A percentile compares a stretch with the other conserved stretches of the same genome.
Conservation (phyloP, 2,329 filamentous ascomycete species). For the Arthrobotrys musiformis region DNA sequence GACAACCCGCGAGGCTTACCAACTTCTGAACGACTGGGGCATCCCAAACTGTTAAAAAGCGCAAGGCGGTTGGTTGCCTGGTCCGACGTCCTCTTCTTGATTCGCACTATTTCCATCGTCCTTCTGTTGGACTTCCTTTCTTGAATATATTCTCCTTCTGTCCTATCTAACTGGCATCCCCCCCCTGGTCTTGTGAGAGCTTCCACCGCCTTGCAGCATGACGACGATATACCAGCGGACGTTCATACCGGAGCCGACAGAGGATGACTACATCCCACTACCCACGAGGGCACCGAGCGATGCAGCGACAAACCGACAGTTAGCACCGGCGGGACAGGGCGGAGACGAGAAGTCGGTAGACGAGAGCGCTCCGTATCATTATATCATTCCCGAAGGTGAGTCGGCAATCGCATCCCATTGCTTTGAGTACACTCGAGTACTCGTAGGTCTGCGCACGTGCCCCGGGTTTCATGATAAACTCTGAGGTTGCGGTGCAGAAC, state of each 20-base stretch:
- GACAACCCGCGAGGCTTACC: constrained; percentile 47
- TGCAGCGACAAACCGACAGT: constrained; percentile 27
- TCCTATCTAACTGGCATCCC: too few species aligned
- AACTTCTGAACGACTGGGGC: constrained; percentile 18
- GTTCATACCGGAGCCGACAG: constrained; percentile 48
- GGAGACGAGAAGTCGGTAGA: constrained; percentile 44
- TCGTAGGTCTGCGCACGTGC: background rate
- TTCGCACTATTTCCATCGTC: constrained; percentile 15
- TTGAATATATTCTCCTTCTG: background rate
- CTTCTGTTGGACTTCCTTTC: constrained; percentile 39
- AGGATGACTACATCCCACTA: constrained; percentile 48
- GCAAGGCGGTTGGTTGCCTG: constrained; percentile 32
- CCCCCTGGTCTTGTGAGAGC: constrained; percentile 12
- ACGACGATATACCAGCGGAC: constrained; percentile 52
- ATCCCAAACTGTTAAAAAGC: constrained; percentile 34
- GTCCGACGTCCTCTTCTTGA: constrained; percentile 2
- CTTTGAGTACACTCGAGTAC: background rate
- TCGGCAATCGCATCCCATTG: background rate
- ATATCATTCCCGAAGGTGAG: constrained; percentile 52
- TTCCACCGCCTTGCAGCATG: constrained; percentile 33
- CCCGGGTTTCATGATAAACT: background rate
- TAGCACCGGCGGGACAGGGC: constrained; percentile 10
- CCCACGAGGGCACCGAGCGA: constrained; percentile 42
- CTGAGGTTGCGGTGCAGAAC: constrained; percentile 2
- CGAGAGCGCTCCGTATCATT: constrained; percentile 46